These are phyloP conservation scores for Iberis amara DNA, from an alignment of 441 rosid genomes.

Conservation along the genomic window DNA sequence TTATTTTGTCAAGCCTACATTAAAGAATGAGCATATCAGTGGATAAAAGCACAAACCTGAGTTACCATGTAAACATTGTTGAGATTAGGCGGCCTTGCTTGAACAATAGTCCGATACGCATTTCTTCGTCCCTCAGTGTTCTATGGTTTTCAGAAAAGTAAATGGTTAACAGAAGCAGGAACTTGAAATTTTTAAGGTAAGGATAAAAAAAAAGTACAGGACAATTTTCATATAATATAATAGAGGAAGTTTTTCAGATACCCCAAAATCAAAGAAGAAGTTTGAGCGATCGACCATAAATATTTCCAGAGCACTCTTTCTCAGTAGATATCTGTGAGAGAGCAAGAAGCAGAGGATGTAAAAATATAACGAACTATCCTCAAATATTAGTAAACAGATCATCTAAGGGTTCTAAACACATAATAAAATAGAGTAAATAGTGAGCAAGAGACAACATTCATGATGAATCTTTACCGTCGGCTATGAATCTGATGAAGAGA, in stretches of 20 bases:
- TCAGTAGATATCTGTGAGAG: conserved; percentile 59
- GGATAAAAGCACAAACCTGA: conserved; percentile 49
- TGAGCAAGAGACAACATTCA: conserved; percentile 10
- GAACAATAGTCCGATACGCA: conserved; percentile 86
- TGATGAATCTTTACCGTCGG: conserved; percentile 49
- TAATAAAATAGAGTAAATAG: not conserved
- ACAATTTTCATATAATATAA: not conserved
- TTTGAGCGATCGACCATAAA: conserved; percentile 88
- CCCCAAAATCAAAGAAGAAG: conserved; percentile 92
- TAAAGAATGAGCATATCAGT: not conserved
- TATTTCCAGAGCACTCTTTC: conserved; percentile 93
- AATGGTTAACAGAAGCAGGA: conserved; percentile 3
- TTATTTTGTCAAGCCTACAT: not conserved
- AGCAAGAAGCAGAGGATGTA: not conserved
- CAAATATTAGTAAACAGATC: not conserved
- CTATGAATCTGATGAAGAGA: conserved; percentile 87
- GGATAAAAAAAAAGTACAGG: not conserved
- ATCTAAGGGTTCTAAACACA: not conserved
- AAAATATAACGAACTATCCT: not conserved
- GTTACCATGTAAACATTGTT: conserved; percentile 78
- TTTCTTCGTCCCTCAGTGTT: conserved; percentile 68
- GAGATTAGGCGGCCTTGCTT: conserved; percentile 74
- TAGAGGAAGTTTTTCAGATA: conserved; percentile 29
- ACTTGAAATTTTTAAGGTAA: conserved; percentile 2
- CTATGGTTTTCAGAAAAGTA: conserved; percentile 33